Percentiles rank a stretch among this genome's conserved stretches.
Evolutionary conservation across 371 early-diverging fungal species (phyloP).

Genomic region (Umbelopsis sp.): DNA sequence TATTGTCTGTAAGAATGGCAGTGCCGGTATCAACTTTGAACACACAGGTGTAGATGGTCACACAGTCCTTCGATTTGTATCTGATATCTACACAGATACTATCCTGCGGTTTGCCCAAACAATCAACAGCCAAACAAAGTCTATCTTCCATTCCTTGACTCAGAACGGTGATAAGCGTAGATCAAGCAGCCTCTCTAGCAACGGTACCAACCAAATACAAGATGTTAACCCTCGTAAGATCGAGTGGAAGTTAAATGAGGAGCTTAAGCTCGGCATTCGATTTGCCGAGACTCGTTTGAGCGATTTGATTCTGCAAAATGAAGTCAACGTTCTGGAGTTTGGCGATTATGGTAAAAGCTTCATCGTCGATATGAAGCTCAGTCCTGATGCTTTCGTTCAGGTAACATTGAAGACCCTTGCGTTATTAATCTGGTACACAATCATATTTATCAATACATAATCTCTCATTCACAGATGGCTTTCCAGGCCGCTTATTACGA

Average conservation of each 20-base stretch:
- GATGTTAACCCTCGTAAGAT: conserved; percentile 56
- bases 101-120: conserved; percentile 61
- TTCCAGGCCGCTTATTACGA: conserved; percentile 93
- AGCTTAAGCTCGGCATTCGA: conserved; percentile 48
- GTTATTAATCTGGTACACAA: background rate
- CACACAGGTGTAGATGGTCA: conserved; percentile 67
- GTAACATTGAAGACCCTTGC: conserved; percentile 28
- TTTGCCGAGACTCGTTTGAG: conserved; percentile 59
- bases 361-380: conserved; percentile 72
- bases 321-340: conserved; percentile 68
- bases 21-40: conserved; percentile 65
- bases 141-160: conserved; percentile 49
- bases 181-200: conserved; percentile 33
- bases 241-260: conserved; percentile 57
- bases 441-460: background rate
- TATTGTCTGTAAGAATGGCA: conserved; percentile 63
- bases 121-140: conserved; percentile 59
- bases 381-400: conserved; percentile 81
- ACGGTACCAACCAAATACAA: conserved; percentile 22
- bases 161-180: conserved; percentile 26
- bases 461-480: conserved; percentile 68
- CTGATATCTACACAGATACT: conserved; percentile 64
- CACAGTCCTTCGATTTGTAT: conserved; percentile 60
- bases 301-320: conserved; percentile 64
- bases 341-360: conserved; percentile 71